These are phyloP conservation scores for Talaromyces pinophilus DNA, from an alignment of 2,329 filamentous ascomycete species.

Conservation along the genomic window DNA sequence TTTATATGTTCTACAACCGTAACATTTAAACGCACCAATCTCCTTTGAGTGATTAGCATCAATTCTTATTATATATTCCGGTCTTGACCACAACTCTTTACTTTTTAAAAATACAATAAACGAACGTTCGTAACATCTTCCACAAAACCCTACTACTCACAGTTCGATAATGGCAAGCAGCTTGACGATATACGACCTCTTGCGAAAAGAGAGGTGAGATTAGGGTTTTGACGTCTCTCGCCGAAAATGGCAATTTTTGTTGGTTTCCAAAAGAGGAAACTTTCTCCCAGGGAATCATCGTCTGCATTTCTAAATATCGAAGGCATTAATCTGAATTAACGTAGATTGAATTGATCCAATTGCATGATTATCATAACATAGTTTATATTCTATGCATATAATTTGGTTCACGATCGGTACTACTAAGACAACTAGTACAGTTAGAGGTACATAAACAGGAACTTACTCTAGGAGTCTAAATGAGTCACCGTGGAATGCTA, in stretches of 20 bases:
- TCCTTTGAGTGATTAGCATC: too few relatives aligned
- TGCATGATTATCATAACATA: not conserved
- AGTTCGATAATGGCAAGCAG: not conserved
- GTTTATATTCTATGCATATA: not conserved
- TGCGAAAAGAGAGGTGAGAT: not conserved
- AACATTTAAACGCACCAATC: too few relatives aligned
- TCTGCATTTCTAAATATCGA: not conserved
- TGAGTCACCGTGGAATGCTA: not conserved
- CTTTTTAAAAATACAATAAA: not conserved
- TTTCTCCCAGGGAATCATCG: not conserved
- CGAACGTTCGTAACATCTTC: not conserved
- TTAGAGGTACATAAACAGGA: not conserved
- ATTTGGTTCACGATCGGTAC: not conserved
- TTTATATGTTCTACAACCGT: too few relatives aligned
- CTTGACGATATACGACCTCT: not conserved
- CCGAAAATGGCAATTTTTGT: constrained; percentile 1
- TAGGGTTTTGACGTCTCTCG: not conserved
- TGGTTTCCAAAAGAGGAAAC: not conserved
- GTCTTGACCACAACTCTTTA: not conserved
- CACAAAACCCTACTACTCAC: not conserved
- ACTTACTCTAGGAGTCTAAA: not conserved
- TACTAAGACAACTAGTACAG: not conserved
- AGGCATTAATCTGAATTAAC: not conserved
- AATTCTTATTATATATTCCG: not conserved
- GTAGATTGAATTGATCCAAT: not conserved